Conservation (phyloP, 208 protist genomes). For the Trypanosoma melophagium region DNA sequence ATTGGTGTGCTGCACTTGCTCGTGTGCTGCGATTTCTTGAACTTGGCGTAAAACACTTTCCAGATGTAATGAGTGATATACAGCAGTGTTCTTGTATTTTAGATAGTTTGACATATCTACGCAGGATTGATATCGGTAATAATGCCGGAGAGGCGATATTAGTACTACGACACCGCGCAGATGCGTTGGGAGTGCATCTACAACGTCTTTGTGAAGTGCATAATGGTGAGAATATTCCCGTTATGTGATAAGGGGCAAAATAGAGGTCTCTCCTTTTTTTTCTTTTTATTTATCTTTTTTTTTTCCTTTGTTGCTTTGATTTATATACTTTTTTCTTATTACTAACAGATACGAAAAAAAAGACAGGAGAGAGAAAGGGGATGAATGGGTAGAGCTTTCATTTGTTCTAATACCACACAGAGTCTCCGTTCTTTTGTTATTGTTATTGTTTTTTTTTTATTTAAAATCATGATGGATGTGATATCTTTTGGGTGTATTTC, state of each 20-base stretch:
- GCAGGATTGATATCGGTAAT: background rate
- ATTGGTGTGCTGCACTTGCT: constrained; percentile 10
- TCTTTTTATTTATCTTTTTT: too few species aligned
- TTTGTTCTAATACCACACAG: too few species aligned
- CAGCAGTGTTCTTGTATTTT: background rate
- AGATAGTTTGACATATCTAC: constrained; percentile 1
- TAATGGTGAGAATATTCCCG: too few species aligned
- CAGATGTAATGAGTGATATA: constrained; percentile 21
- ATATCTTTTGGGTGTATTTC: too few species aligned
- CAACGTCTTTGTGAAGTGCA: background rate
- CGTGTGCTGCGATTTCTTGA: constrained; percentile 28
- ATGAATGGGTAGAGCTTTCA: too few species aligned
- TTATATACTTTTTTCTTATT: background rate
- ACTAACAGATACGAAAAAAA: background rate
- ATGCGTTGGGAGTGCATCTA: background rate
- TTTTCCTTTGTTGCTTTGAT: too few species aligned
- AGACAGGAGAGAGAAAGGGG: too few species aligned
- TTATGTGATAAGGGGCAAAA: background rate
- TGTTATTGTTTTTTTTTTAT: too few species aligned
- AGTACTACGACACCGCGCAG: constrained; percentile 5
- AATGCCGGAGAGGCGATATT: background rate
- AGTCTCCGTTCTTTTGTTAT: too few species aligned
- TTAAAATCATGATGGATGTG: too few species aligned
- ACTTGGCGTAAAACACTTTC: constrained; percentile 26
- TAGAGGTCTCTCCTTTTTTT: too few species aligned